Conservation (phyloP, 2,329 filamentous ascomycete genomes). For the Epichloe gansuensis region DNA sequence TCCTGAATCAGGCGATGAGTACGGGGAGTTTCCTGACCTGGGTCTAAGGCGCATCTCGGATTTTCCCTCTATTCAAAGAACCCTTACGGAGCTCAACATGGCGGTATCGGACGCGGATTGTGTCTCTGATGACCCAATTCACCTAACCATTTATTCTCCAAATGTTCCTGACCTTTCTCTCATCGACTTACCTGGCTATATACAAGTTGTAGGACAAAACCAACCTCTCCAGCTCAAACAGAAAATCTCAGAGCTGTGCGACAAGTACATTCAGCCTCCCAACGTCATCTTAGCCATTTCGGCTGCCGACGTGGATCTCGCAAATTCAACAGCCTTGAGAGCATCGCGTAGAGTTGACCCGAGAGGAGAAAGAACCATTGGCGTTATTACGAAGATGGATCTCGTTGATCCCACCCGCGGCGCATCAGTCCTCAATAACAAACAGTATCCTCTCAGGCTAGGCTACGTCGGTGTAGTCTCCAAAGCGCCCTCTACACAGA, state of each 20-base stretch:
- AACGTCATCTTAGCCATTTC: constrained; percentile 97
- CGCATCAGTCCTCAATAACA: constrained; percentile 65
- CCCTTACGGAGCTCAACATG: constrained; percentile 85
- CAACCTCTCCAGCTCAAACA: constrained; percentile 87
- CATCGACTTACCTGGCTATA: constrained; percentile 94
- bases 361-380: constrained; percentile 88
- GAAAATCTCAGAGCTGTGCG: constrained; percentile 90
- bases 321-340: constrained; percentile 85
- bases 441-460: constrained; percentile 86
- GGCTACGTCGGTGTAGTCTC: constrained; percentile 95
- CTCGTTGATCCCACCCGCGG: constrained; percentile 77
- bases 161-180: constrained; percentile 90
- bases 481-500: constrained; percentile 54
- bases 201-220: constrained; percentile 84
- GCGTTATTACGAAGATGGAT: constrained; percentile 99
- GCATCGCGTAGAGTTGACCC: constrained; percentile 88
- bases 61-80: constrained; percentile 80
- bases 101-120: constrained; percentile 85
- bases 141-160: constrained; percentile 87
- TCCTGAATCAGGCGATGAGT: constrained; percentile 72
- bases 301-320: constrained; percentile 90
- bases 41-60: constrained; percentile 83
- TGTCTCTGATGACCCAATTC: constrained; percentile 92
- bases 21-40: constrained; percentile 92
- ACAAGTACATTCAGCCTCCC: constrained; percentile 93